Evolutionary conservation across 169 alveolate genomes (phyloP), one percentile per base, ranked within the genome.

Genomic region (Pseudocohnilembus persalinus): DNA sequence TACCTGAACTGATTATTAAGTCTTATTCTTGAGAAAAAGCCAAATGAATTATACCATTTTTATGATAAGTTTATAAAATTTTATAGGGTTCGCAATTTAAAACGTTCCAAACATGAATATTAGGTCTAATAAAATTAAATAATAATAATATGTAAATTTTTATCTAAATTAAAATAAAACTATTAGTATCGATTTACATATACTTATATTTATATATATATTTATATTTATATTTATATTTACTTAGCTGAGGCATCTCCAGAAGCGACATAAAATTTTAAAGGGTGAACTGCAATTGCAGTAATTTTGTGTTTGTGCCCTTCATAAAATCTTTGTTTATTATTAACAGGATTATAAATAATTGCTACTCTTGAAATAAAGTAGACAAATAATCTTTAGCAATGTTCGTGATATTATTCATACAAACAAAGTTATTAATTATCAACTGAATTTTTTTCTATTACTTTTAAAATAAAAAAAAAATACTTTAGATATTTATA

Each of bases 41-140:
- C 29, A 94, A 76, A 81, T 90, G 92, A 4, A 91, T 79, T 0
- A 94, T 83, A 1, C 97, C 97, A 76, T 93, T 93, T 49, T 93
- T 90, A 86, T 94, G 97, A 31, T 91, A 89, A 20, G 96, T 90
- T 76, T 87, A 79, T 11, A 94, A 85, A 26, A 94, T 90, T 73
- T 88, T 90, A 30, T 91, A 72, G 6, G 97, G 93, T 79, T 94
- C 97, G 24, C 92, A 87, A 31, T 90, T 92, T 24, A 83, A 84
- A 24, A 95, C 95, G 85, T 92, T 91, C 97, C 97, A 94, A 31
- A 94, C 93, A 82, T 92, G 96, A 28, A 94, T 93, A 29, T 81
- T 76, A n/a, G 97, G 96, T 81, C 82, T 87, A 49, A 49, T 11
- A 11, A 11, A 11, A 49, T 49, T 49, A 11, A 49, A 49, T 49